These are phyloP conservation scores for Ceriops decandra DNA, from an alignment of 345 rosid species.

Conservation along the genomic window DNA sequence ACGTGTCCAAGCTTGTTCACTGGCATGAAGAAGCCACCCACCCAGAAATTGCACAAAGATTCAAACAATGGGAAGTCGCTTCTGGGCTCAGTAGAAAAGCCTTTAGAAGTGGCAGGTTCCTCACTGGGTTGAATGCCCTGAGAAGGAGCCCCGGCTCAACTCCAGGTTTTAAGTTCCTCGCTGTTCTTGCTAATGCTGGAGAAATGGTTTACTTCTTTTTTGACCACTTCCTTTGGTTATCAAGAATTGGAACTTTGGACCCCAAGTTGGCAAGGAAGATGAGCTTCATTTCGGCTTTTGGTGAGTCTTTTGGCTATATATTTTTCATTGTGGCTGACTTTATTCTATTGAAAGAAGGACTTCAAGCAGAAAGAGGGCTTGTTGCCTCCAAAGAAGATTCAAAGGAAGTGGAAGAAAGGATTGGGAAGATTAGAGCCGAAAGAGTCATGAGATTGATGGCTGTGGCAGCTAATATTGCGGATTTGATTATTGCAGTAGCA, in stretches of 20 bases:
- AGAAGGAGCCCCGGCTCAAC: slow-evolving; percentile 66
- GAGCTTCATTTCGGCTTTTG: slow-evolving; percentile 96
- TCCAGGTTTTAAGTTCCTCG: slow-evolving; percentile 42
- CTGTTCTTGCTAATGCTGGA: slow-evolving; percentile 78
- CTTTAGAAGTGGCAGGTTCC: slow-evolving; percentile 82
- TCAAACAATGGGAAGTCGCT: slow-evolving; percentile 92
- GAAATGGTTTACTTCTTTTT: slow-evolving; percentile 96
- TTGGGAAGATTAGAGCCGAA: slow-evolving; percentile 51
- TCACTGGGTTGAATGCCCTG: slow-evolving; percentile 85
- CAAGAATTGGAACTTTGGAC: slow-evolving; percentile 80
- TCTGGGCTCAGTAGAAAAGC: slow-evolving; percentile 95
- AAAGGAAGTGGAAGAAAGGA: slow-evolving; percentile 31
- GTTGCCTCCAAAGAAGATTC: slow-evolving; percentile 12
- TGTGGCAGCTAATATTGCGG: slow-evolving; percentile 83
- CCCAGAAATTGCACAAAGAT: slow-evolving; percentile 53
- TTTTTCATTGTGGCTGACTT: slow-evolving; percentile 70
- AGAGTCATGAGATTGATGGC: slow-evolving; percentile 84
- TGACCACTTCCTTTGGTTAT: slow-evolving; percentile 91
- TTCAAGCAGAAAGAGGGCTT: slow-evolving; percentile 45
- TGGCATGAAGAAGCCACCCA: slow-evolving; percentile 57
- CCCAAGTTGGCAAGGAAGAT: slow-evolving; percentile 56
- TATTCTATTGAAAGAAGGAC: slow-evolving; percentile 52
- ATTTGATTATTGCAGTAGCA: slow-evolving; percentile 73
- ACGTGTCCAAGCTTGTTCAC: slow-evolving; percentile 85
- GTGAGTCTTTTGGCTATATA: slow-evolving; percentile 91